phyloP scores from a whole-genome alignment of 2,329 filamentous ascomycete genomes.

The Talaromyces pinophilus region DNA sequence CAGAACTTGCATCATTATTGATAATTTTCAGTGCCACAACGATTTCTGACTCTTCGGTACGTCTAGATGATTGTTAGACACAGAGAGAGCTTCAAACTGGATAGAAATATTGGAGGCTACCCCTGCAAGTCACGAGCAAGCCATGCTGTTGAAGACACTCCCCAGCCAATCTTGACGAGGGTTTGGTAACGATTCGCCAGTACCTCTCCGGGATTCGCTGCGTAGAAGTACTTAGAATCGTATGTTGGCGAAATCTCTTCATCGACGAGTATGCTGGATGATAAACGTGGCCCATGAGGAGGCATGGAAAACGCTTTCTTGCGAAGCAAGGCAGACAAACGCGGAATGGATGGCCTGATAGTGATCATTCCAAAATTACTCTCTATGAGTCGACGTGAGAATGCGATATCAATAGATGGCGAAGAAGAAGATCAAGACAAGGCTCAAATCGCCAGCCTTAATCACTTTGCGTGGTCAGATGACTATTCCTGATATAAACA shows the following conservation, averaged over 20 bases:
- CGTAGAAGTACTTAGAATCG: conserved; percentile 28
- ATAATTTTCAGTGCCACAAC: conserved; percentile 35
- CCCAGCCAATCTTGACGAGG: conserved; percentile 41
- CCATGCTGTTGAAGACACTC: conserved; percentile 39
- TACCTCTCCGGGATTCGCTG: conserved; percentile 35
- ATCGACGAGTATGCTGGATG: conserved; percentile 15
- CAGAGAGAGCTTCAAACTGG: conserved; percentile 24
- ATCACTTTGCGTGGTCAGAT: not conserved
- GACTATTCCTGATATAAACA: not conserved
- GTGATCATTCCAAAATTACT: not conserved
- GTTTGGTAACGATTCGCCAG: conserved; percentile 37
- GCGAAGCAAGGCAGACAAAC: not conserved
- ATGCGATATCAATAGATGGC: not conserved
- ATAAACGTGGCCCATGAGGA: not conserved
- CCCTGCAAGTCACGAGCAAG: conserved; percentile 35
- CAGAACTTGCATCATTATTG: conserved; percentile 30
- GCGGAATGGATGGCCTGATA: not conserved
- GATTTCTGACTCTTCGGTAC: conserved; percentile 30
- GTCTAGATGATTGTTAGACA: conserved; percentile 32
- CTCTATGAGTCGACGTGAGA: not conserved
- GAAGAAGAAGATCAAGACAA: not conserved
- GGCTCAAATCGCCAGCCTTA: not conserved
- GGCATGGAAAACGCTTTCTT: not conserved
- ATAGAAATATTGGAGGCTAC: conserved; percentile 29
- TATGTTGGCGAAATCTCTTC: conserved; percentile 20